phyloP scores from a whole-genome alignment of 306 rosid species.

The Luffa acutangula region DNA sequence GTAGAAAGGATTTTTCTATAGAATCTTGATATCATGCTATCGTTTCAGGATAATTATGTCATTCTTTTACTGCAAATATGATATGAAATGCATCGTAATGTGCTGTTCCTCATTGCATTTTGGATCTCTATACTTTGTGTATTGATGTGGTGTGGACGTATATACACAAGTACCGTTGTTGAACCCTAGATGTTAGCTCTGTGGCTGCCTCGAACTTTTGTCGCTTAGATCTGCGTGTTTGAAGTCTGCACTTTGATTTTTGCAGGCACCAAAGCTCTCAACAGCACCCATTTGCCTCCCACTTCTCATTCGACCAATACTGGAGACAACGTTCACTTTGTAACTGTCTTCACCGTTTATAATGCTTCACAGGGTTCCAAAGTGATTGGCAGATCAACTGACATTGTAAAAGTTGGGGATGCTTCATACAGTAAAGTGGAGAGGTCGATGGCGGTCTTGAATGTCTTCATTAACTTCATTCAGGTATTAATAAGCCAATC shows the following conservation, averaged over 20 bases:
- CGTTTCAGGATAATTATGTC: not conserved
- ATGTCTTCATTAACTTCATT: conserved; percentile 65
- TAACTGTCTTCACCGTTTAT: conserved; percentile 67
- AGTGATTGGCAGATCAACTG: conserved; percentile 32
- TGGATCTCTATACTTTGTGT: not conserved
- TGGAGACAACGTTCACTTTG: conserved; percentile 37
- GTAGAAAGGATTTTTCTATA: not conserved
- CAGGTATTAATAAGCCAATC: conserved; percentile 31
- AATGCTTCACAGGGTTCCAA: conserved; percentile 34
- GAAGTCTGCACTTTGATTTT: not conserved
- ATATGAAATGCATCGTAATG: not conserved
- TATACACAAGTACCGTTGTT: not conserved
- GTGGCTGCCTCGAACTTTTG: not conserved
- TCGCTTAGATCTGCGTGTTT: not conserved
- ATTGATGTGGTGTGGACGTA: not conserved
- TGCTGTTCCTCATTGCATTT: not conserved
- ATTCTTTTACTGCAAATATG: not conserved
- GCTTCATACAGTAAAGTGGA: conserved; percentile 49
- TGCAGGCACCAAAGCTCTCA: conserved; percentile 75
- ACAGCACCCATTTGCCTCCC: conserved; percentile 30
- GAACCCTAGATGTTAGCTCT: not conserved
- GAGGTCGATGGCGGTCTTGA: conserved; percentile 72
- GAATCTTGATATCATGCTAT: not conserved
- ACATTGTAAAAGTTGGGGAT: conserved; percentile 46
- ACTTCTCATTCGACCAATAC: conserved; percentile 17